Base-by-base conservation (phyloP, 2,329 filamentous ascomycete species). In the Thermoascus crustaceus region DNA sequence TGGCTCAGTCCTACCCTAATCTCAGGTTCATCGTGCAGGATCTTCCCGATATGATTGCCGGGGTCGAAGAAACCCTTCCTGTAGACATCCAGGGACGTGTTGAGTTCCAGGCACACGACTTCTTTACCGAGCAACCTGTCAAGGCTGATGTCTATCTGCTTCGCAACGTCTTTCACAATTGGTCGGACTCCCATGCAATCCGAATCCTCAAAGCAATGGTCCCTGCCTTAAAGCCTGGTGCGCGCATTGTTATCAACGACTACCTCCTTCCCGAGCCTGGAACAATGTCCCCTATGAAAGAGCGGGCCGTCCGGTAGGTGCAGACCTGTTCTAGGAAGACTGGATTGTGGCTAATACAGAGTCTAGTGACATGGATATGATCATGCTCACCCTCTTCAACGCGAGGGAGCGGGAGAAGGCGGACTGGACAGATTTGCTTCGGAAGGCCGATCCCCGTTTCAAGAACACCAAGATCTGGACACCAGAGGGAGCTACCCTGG, bases 371-470 rank as follows among this genome's bases (percentile, higher is more conserved):
- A 72, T 73, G 67, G 71, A 74, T 42, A 48, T 73, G 42, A 54
- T 71, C 2, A 74, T 75, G 71, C 47, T 74, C 48, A 61, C 61
- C 7, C 40, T 73, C 21, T 55, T 73, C 23, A 75, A 75, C 42
- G 63, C 70, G 2, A 64, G 71, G 46, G 72, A 75, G 53, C 60
- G 72, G 6, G 58, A 58, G 3, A 64, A 68, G 40, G 48, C 52
- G 4, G 69, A 72, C 41, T 75, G 72, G 38, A 46, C 50, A 20
- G 52, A 55, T 7, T 42, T 75, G 7, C 74, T 75, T 42, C 48
- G 44, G 33, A 47, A 53, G 21, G 67, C 63, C 1, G 62, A 68
- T 36, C 19, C 38, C 7, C 34, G 36, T 5, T 39, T 39, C 17
- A 20, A 13, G 25, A 7, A 27, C 16, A 14, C 16, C 4, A 27